phyloP scores from a whole-genome alignment of 768 basidiomycete species.

The Leccinum sublutescens region DNA sequence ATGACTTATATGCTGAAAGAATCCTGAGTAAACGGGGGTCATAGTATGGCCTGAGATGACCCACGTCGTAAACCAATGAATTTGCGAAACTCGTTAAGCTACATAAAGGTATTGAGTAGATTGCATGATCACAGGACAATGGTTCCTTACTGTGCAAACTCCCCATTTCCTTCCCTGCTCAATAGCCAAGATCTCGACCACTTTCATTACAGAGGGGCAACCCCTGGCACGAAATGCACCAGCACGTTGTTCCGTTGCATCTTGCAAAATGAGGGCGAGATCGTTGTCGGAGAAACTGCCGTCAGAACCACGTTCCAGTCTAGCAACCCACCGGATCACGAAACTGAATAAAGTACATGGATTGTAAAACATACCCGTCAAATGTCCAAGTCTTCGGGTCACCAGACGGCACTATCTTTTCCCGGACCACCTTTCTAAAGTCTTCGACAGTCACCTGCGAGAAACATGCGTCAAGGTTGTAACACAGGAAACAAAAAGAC shows the following conservation, averaged over 20 bases:
- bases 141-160: conserved; percentile 57
- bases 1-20: conserved; percentile 52
- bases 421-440: conserved; percentile 17
- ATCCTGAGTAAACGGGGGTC: conserved; percentile 6
- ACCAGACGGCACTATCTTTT: conserved; percentile 6
- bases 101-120: not conserved
- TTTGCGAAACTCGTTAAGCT: conserved; percentile 71
- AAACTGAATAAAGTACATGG: not conserved
- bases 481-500: not conserved
- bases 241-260: conserved; percentile 58
- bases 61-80: conserved; percentile 70
- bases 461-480: not conserved
- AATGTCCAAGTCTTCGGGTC: conserved; percentile 54
- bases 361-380: conserved; percentile 34
- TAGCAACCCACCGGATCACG: conserved; percentile 19
- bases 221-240: conserved; percentile 69
- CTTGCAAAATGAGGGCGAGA: conserved; percentile 59
- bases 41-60: conserved; percentile 10
- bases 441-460: conserved; percentile 21
- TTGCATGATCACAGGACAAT: not conserved
- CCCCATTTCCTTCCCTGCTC: conserved; percentile 67
- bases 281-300: conserved; percentile 64
- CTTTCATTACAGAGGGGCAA: conserved; percentile 60
- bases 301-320: conserved; percentile 47
- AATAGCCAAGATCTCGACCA: conserved; percentile 70